Evolutionary conservation across 495 filamentous ascomycete genomes (phyloP).

Genomic region (Pyrenula massariospora): DNA sequence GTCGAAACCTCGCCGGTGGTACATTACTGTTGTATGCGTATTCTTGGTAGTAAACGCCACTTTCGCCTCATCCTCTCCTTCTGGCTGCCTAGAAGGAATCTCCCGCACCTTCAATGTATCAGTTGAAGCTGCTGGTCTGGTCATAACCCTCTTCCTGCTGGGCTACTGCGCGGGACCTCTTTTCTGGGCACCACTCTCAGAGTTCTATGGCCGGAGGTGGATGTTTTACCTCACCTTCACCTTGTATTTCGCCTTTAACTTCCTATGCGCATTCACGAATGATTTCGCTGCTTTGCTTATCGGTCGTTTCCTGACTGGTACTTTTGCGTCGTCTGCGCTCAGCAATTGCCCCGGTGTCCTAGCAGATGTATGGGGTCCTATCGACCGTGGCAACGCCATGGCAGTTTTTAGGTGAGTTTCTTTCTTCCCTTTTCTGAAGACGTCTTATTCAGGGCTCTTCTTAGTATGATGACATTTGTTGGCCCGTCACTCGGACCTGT

Average conservation of each 20-base stretch:
- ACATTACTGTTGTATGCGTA: constrained; percentile 47
- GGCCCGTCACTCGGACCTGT: constrained; percentile 22
- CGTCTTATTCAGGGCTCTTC: too few species aligned
- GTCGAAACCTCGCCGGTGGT: constrained; percentile 50
- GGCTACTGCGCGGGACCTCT: constrained; percentile 62
- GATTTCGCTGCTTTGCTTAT: constrained; percentile 36
- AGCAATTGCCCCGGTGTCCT: constrained; percentile 35
- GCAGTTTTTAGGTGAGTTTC: constrained; percentile 8
- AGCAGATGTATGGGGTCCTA: constrained; percentile 41
- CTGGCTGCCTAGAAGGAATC: constrained; percentile 53
- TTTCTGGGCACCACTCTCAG: constrained; percentile 31
- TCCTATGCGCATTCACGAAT: constrained; percentile 39
- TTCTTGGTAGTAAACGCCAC: constrained; percentile 45
- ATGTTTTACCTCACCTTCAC: constrained; percentile 32
- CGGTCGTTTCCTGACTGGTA: constrained; percentile 38
- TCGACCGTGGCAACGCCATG: constrained; percentile 38
- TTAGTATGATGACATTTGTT: constrained; percentile 21
- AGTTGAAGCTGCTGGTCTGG: constrained; percentile 53
- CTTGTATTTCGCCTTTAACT: constrained; percentile 34
- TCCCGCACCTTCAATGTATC: constrained; percentile 48
- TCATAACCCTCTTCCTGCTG: constrained; percentile 63
- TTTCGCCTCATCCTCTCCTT: constrained; percentile 52
- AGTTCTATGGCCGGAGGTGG: constrained; percentile 39
- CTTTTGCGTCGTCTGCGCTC: constrained; percentile 36
- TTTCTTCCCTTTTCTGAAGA: background rate